Conservation (phyloP, 768 basidiomycete genomes). For the Amanita pseudoporphyria region DNA sequence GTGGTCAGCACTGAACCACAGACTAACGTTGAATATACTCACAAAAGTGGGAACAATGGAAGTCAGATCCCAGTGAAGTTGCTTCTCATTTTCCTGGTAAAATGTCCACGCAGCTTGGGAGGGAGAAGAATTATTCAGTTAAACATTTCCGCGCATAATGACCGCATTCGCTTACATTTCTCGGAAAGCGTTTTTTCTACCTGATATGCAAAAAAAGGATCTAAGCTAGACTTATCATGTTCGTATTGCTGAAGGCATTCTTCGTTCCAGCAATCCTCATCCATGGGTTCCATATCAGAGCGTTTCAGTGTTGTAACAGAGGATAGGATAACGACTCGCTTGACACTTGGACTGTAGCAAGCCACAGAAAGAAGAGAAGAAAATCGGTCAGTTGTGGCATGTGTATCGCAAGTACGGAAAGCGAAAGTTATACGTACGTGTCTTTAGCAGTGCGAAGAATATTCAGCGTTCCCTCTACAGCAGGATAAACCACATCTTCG, state of each 20-base stretch:
- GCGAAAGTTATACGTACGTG: constrained; percentile 28
- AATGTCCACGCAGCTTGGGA: constrained; percentile 34
- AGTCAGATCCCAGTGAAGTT: constrained; percentile 40
- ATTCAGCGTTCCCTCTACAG: constrained; percentile 59
- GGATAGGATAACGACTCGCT: constrained; percentile 62
- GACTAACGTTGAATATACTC: constrained; percentile 3
- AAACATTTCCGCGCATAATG: too few species aligned
- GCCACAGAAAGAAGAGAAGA: not conserved
- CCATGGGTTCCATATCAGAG: constrained; percentile 17
- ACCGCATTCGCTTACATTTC: constrained; percentile 23
- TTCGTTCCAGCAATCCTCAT: constrained; percentile 58
- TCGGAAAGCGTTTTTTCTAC: constrained; percentile 62
- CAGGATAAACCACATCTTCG: constrained; percentile 57
- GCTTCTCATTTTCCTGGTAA: constrained; percentile 30
- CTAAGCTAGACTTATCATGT: constrained; percentile 30
- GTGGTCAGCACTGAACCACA: not conserved
- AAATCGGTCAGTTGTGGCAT: too few species aligned
- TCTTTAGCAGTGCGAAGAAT: constrained; percentile 51
- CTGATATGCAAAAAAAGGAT: constrained; percentile 40
- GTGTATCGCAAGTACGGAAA: not conserved
- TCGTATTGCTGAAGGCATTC: constrained; percentile 32
- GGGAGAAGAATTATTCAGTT: not conserved
- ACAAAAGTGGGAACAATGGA: constrained; percentile 48
- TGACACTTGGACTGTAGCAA: constrained; percentile 26
- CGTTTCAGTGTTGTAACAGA: constrained; percentile 43